phyloP scores from a whole-genome alignment of 1,139 yeast species.

The Sugiyamaella novakii region DNA sequence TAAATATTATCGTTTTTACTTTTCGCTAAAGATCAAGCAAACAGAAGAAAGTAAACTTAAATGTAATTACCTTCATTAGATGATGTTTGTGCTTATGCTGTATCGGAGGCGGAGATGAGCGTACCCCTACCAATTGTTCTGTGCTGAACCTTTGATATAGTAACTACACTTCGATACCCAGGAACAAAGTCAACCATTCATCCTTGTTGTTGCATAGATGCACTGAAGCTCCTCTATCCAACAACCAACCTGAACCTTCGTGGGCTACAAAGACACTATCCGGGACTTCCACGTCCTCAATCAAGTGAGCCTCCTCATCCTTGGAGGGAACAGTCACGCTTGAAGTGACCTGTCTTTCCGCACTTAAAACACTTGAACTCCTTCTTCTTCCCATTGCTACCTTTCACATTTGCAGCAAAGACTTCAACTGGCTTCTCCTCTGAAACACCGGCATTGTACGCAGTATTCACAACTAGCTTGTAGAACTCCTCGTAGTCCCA shows the following conservation, averaged over 20 bases:
- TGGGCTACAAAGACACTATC: not conserved
- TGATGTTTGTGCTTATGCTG: too few relatives aligned
- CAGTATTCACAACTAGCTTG: not conserved
- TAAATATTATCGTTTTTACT: too few relatives aligned
- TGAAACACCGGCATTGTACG: not conserved
- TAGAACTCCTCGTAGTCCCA: not conserved
- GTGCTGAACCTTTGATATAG: not conserved
- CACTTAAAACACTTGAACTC: not conserved
- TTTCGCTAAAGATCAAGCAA: too few relatives aligned
- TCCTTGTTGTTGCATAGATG: not conserved
- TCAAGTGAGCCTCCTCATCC: too few relatives aligned
- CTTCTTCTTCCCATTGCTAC: not conserved
- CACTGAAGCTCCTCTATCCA: not conserved
- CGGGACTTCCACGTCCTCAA: too few relatives aligned
- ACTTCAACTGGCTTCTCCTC: not conserved
- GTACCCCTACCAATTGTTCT: slow-evolving; percentile 1
- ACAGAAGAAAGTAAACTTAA: too few relatives aligned
- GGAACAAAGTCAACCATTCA: slow-evolving; percentile 3
- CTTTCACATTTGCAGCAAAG: not conserved
- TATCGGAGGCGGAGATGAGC: too few relatives aligned
- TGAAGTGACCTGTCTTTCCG: not conserved
- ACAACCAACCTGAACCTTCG: not conserved
- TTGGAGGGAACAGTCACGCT: not conserved
- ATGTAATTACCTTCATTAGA: too few relatives aligned
- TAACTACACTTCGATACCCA: not conserved